Conservation (phyloP, 805 yeast species). For the Saturnispora sanitii region DNA sequence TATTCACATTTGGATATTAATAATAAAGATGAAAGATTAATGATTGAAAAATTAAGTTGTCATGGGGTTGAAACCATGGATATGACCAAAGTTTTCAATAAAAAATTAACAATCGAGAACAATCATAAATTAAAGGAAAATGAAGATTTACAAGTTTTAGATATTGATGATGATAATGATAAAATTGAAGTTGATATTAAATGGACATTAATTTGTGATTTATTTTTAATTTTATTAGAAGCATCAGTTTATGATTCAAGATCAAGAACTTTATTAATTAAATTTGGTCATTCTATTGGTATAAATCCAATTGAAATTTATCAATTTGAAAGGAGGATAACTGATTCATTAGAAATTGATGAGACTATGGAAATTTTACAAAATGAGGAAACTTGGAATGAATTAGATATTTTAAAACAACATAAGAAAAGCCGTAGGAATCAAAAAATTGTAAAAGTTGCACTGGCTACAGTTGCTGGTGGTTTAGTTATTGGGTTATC, state of each 20-base stretch:
- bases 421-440: conserved; percentile 59
- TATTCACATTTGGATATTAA: conserved; percentile 73
- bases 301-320: conserved; percentile 58
- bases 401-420: conserved; percentile 52
- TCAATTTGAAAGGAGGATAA: conserved; percentile 84
- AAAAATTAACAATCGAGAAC: conserved; percentile 31
- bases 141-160: conserved; percentile 14
- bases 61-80: conserved; percentile 78
- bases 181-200: conserved; percentile 62
- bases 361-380: conserved; percentile 33
- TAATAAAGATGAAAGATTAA: conserved; percentile 58
- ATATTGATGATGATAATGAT: conserved; percentile 21
- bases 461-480: conserved; percentile 94
- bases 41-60: conserved; percentile 78
- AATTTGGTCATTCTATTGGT: conserved; percentile 54
- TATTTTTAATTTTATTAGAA: conserved; percentile 67
- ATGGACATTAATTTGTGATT: conserved; percentile 91
- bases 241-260: conserved; percentile 86
- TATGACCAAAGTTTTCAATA: conserved; percentile 49
- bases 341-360: conserved; percentile 79
- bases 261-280: conserved; percentile 66
- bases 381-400: conserved; percentile 57
- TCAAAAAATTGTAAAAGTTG: conserved; percentile 74
- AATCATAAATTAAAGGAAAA: conserved; percentile 35
- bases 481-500: conserved; percentile 88